Base-by-base conservation (phyloP, 306 rosid species). In the Quercus glauca region DNA sequence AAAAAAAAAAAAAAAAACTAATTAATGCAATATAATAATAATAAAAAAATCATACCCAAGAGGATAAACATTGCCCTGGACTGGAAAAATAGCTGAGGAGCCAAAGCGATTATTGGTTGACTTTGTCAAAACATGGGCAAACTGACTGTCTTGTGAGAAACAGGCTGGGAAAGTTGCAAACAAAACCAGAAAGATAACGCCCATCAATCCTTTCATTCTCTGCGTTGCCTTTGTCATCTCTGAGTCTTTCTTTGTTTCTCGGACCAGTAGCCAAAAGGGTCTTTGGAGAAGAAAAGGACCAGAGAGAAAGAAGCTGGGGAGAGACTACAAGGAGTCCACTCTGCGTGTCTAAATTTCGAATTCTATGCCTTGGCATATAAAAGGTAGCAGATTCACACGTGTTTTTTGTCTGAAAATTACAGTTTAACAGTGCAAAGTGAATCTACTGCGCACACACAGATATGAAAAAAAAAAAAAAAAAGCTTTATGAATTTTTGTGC, bases 41-140 rank as follows among this genome's bases (percentile, higher is more conserved):
- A 63, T 18, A 76, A 33, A 63, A 57, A 63, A 72, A 5, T 65
- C 90, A 55, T 86, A 94, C 98, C 98, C 97, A 61, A 74, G 75
- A 57, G 98, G 98, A 75, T 91, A 94, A 33, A 92, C 97, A 68
- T 91, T 92, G 60, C 98, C 97, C 14, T 67, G 79, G 76, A 92
- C 31, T 0, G 37, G 88, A 13, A 92, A 85, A 71, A 81, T 72
- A 57, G 70, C 41, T 1, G 97, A 83, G 31, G 90, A 78, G 51
- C 26, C 76, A 7, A 56, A 8, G 33, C 69, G 73, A 25, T 20
- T 31, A 4, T 4, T 20, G 33, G 68, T 3, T n/a, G 26, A 37
- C 45, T 7, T 37, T 7, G 45, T 37, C 45, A 37, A 37, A 37
- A 8, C 45, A 37, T 37, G 45, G 45, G 11, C 10, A 37, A 37